A percentile compares a stretch with the other conserved stretches of the same genome.
These are phyloP conservation scores for Rhodotorula sp. DNA, from an alignment of 1,284 basidiomycete genomes.

Conservation along the genomic window DNA sequence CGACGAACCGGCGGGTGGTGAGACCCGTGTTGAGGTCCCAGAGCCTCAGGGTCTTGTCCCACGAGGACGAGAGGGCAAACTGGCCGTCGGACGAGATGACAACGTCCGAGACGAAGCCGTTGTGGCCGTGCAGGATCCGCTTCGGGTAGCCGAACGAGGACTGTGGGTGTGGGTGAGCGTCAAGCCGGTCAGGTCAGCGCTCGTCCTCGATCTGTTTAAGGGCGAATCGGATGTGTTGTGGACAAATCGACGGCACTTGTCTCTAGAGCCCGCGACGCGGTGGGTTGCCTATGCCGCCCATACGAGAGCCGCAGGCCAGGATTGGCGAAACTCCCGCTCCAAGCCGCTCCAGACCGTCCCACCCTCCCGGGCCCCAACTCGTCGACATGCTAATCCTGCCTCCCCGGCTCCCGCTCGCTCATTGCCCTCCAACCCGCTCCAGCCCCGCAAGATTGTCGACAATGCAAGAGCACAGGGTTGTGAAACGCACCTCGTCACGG, in stretches of 20 bases:
- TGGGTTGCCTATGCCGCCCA: too few species aligned
- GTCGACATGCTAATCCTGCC: background rate
- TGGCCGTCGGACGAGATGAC: constrained; percentile 98
- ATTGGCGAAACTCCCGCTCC: background rate
- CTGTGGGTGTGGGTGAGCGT: constrained; percentile 49
- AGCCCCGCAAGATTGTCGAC: too few species aligned
- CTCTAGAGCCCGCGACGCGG: too few species aligned
- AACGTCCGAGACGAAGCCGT: constrained; percentile 99
- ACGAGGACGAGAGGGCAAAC: constrained; percentile 98
- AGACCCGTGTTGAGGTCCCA: constrained; percentile 97
- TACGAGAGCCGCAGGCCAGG: too few species aligned
- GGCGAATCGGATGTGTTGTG: background rate
- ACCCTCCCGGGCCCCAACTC: background rate
- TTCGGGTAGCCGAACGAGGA: constrained; percentile 87
- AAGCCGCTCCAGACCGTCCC: too few species aligned
- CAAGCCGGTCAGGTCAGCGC: constrained; percentile 8
- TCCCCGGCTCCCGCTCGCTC: background rate
- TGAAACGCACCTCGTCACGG: constrained; percentile 66
- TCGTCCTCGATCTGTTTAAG: too few species aligned
- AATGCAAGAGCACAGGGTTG: background rate
- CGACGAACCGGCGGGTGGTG: constrained; percentile 95
- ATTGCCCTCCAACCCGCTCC: background rate
- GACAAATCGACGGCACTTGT: background rate
- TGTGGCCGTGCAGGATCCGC: constrained; percentile 96
- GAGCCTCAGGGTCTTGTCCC: constrained; percentile 99